Conservation (phyloP, 371 early-diverging fungal genomes). For the Sporodiniella umbellata region DNA sequence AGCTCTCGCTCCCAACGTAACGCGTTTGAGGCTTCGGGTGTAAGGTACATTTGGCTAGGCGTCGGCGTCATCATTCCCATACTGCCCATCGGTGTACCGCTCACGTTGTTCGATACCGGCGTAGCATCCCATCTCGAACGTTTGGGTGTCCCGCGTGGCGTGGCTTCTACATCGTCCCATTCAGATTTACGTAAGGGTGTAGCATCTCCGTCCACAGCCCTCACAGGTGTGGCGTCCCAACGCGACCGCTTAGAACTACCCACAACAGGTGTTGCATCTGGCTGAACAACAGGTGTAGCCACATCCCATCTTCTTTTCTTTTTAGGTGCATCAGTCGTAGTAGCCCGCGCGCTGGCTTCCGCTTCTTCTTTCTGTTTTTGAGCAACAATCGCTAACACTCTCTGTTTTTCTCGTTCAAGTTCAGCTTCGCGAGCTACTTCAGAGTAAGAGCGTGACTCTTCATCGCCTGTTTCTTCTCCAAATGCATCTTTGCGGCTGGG, state of each 20-base stretch:
- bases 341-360: conserved; percentile 35
- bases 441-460: conserved; percentile 71
- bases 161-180: conserved; percentile 62
- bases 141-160: conserved; percentile 53
- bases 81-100: conserved; percentile 70
- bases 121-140: conserved; percentile 86
- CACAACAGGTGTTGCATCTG: conserved; percentile 69
- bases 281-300: conserved; percentile 60
- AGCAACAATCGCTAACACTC: conserved; percentile 64
- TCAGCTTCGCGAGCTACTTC: conserved; percentile 88
- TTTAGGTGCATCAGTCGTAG: conserved; percentile 33
- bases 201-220: conserved; percentile 36
- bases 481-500: conserved; percentile 89
- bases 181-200: conserved; percentile 29
- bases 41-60: conserved; percentile 59
- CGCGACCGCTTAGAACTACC: conserved; percentile 54
- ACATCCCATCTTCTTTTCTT: conserved; percentile 88
- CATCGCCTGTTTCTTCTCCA: conserved; percentile 37
- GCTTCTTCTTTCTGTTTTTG: conserved; percentile 68
- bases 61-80: conserved; percentile 78
- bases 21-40: conserved; percentile 75
- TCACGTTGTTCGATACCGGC: conserved; percentile 56
- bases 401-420: conserved; percentile 78
- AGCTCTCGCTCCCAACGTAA: conserved; percentile 83
- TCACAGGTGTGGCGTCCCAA: conserved; percentile 85